These are phyloP conservation scores for Theileria parva DNA, from an alignment of 169 alveolate species.

Conservation along the genomic window DNA sequence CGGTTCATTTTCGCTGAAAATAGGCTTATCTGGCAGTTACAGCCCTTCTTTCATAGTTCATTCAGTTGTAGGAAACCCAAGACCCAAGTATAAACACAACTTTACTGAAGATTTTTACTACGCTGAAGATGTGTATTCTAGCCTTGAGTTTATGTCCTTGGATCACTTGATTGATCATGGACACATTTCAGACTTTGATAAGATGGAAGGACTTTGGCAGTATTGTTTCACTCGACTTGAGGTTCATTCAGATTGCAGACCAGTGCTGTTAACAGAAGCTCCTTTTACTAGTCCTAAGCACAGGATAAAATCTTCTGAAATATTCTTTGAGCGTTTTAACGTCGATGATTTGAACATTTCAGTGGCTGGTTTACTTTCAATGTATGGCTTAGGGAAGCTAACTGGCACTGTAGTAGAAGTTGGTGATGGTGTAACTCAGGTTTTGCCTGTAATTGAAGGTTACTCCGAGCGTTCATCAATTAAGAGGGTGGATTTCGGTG, in stretches of 20 bases:
- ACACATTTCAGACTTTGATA: conserved; percentile 52
- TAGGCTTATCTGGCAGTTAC: conserved; percentile 42
- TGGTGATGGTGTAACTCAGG: conserved; percentile 86
- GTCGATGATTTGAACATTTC: conserved; percentile 80
- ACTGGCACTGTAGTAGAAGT: conserved; percentile 86
- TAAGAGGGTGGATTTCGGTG: conserved; percentile 82
- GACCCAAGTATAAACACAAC: conserved; percentile 25
- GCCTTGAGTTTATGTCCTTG: conserved; percentile 57
- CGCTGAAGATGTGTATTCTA: conserved; percentile 64
- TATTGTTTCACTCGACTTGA: conserved; percentile 32
- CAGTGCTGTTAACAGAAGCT: conserved; percentile 70
- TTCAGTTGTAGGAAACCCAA: conserved; percentile 33
- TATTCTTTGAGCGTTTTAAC: conserved; percentile 81
- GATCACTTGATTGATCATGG: conserved; percentile 71
- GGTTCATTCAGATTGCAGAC: conserved; percentile 40
- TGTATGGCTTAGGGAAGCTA: conserved; percentile 85
- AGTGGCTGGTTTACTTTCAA: conserved; percentile 81
- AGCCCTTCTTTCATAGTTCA: conserved; percentile 31
- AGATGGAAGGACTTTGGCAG: conserved; percentile 32
- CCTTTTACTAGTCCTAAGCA: conserved; percentile 69
- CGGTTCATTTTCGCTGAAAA: conserved; percentile 52
- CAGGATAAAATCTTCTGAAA: conserved; percentile 77
- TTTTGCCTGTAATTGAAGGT: conserved; percentile 87
- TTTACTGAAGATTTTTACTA: conserved; percentile 26
- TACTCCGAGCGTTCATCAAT: conserved; percentile 79